phyloP scores from a whole-genome alignment of 139 green algal species.

The Micromonas pusilla region DNA sequence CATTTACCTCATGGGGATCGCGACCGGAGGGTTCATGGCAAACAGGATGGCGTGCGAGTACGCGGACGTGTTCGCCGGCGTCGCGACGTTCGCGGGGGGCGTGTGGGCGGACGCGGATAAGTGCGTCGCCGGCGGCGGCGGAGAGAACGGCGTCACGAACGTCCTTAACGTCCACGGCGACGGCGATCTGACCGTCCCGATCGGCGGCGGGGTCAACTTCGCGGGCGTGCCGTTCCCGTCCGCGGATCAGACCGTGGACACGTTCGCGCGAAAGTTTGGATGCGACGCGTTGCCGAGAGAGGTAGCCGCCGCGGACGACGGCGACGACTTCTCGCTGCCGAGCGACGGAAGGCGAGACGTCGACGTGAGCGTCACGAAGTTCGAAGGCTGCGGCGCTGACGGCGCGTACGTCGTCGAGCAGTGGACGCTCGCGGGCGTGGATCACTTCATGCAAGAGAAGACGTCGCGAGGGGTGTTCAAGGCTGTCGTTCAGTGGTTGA shows the following conservation, averaged over 20 bases:
- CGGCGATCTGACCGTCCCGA: not conserved
- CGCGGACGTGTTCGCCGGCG: not conserved
- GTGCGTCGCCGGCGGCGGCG: not conserved
- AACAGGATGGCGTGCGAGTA: constrained; percentile 20
- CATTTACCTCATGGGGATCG: constrained; percentile 16
- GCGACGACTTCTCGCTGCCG: not conserved
- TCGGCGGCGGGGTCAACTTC: constrained; percentile 19
- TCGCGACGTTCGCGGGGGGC: not conserved
- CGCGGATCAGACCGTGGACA: not conserved
- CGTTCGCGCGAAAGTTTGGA: not conserved
- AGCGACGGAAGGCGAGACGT: not conserved
- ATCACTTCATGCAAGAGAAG: constrained; percentile 8
- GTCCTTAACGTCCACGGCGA: constrained; percentile 16
- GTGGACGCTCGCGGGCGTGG: constrained; percentile 2
- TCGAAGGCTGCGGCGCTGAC: not conserved
- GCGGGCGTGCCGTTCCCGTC: not conserved
- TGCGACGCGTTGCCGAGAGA: not conserved
- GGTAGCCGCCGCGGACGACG: not conserved
- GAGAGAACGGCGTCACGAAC: not conserved
- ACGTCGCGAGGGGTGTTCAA: not conserved
- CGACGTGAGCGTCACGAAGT: not conserved
- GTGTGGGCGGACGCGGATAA: not conserved
- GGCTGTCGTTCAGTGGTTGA: not conserved
- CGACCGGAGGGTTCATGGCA: constrained; percentile 25
- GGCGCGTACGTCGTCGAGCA: not conserved